Conservation (phyloP, 1,139 yeast species). For the Kodamaea sp. region DNA sequence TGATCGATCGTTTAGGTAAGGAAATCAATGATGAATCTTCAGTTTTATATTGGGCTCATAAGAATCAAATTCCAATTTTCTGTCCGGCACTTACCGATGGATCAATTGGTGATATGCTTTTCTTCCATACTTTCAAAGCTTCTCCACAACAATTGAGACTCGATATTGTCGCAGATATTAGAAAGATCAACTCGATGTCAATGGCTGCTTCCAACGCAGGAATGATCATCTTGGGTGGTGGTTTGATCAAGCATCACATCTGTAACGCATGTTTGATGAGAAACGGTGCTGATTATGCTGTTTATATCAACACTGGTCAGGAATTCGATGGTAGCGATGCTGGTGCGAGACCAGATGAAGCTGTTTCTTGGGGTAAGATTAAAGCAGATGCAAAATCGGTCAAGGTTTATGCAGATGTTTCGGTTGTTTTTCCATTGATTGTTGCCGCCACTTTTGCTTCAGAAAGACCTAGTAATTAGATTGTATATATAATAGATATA, state of each 20-base stretch:
- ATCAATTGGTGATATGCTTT: constrained; percentile 96
- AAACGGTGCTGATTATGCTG: constrained; percentile 98
- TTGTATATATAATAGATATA: not conserved
- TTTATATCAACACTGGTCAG: constrained; percentile 95
- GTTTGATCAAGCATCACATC: constrained; percentile 92
- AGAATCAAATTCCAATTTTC: constrained; percentile 90
- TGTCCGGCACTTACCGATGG: constrained; percentile 99
- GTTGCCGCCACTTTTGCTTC: constrained; percentile 96
- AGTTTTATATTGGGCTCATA: constrained; percentile 97
- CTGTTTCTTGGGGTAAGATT: constrained; percentile 98
- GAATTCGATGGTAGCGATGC: constrained; percentile 99
- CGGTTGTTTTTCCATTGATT: constrained; percentile 89
- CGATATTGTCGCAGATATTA: constrained; percentile 91
- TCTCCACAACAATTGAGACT: constrained; percentile 85
- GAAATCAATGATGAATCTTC: constrained; percentile 92
- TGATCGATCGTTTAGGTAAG: constrained; percentile 89
- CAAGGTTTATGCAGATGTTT: constrained; percentile 95
- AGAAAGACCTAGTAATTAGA: constrained; percentile 21
- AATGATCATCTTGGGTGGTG: constrained; percentile 95
- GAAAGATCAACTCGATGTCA: constrained; percentile 85
- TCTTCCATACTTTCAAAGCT: constrained; percentile 94
- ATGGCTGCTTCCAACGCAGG: constrained; percentile 97
- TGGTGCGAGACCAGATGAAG: constrained; percentile 99
- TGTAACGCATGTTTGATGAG: constrained; percentile 98
- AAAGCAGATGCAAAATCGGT: constrained; percentile 89